Conservation (phyloP, 2,329 filamentous ascomycete species). For the Paramyrothecium sp. region DNA sequence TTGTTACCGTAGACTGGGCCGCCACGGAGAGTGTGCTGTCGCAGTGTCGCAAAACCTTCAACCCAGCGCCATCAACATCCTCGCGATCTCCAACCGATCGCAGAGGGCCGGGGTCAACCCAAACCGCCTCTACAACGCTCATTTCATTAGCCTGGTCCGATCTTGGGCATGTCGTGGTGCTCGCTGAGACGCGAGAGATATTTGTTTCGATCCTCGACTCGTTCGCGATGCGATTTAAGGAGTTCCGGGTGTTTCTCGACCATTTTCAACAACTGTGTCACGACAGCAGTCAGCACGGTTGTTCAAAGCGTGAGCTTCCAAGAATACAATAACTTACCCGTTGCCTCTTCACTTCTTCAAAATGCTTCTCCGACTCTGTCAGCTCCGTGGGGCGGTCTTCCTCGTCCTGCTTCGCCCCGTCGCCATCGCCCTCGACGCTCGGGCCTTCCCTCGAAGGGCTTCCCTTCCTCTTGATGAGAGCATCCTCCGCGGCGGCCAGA, state of each 20-base stretch:
- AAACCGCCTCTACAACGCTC: not conserved
- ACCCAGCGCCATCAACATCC: too few relatives aligned
- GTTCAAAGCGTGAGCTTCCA: not conserved
- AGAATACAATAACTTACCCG: conserved; percentile 54
- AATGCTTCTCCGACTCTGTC: conserved; percentile 79
- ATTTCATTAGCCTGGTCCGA: conserved; percentile 51
- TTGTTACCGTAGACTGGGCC: too few relatives aligned
- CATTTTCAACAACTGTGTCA: conserved; percentile 72
- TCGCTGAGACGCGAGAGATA: conserved; percentile 91
- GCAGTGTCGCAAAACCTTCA: too few relatives aligned
- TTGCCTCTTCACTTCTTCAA: conserved; percentile 80
- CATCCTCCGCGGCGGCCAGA: conserved; percentile 29
- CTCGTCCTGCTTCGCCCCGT: conserved; percentile 29
- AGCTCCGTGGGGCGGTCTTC: conserved; percentile 47
- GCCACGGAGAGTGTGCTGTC: too few relatives aligned
- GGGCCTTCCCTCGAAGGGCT: conserved; percentile 16
- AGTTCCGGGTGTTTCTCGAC: conserved; percentile 72
- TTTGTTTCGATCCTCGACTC: conserved; percentile 91
- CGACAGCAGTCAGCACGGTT: conserved; percentile 1
- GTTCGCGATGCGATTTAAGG: conserved; percentile 94
- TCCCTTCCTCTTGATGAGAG: conserved; percentile 19
- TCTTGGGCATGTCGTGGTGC: conserved; percentile 92
- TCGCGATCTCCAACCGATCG: too few relatives aligned
- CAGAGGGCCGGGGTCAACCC: too few relatives aligned
- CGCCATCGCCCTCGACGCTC: conserved; percentile 24